Evolutionary conservation across 2,329 filamentous ascomycete species (phyloP).

Genomic region (Nemania sp.): DNA sequence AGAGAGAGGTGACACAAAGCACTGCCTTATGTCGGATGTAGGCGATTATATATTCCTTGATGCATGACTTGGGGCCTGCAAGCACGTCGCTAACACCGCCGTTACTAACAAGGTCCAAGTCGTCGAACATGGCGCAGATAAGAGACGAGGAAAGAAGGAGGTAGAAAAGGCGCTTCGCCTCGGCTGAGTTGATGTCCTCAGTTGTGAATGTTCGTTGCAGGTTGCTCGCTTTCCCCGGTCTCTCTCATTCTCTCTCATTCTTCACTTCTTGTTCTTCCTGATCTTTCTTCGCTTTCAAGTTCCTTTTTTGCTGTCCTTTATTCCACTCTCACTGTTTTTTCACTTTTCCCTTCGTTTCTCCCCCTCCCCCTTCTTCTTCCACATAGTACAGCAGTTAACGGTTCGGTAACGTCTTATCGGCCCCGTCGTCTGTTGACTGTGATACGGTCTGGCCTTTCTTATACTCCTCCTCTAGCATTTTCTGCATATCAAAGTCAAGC

Average conservation of each 20-base stretch:
- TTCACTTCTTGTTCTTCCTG: background rate
- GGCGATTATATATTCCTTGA: too few relatives aligned
- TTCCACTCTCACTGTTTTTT: too few relatives aligned
- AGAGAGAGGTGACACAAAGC: too few relatives aligned
- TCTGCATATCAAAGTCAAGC: conserved; percentile 93
- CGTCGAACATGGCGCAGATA: too few relatives aligned
- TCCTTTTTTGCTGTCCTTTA: too few relatives aligned
- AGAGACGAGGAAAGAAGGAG: too few relatives aligned
- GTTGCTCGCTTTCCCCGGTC: background rate
- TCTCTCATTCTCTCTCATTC: background rate
- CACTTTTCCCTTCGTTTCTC: background rate
- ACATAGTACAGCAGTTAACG: conserved; percentile 18
- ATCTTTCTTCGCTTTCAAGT: background rate
- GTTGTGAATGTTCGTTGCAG: background rate
- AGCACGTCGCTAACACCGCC: too few relatives aligned
- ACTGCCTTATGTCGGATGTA: too few relatives aligned
- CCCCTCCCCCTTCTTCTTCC: background rate
- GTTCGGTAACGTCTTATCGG: conserved; percentile 27
- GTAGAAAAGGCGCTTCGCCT: too few relatives aligned
- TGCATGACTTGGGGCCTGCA: too few relatives aligned
- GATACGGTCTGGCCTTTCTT: conserved; percentile 80
- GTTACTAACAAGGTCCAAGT: too few relatives aligned
- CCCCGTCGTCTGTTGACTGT: conserved; percentile 25
- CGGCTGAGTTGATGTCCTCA: too few relatives aligned
- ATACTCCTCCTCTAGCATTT: conserved; percentile 83